These are phyloP conservation scores for Kwoniella europaea DNA, from an alignment of 768 basidiomycete species.

Conservation along the genomic window DNA sequence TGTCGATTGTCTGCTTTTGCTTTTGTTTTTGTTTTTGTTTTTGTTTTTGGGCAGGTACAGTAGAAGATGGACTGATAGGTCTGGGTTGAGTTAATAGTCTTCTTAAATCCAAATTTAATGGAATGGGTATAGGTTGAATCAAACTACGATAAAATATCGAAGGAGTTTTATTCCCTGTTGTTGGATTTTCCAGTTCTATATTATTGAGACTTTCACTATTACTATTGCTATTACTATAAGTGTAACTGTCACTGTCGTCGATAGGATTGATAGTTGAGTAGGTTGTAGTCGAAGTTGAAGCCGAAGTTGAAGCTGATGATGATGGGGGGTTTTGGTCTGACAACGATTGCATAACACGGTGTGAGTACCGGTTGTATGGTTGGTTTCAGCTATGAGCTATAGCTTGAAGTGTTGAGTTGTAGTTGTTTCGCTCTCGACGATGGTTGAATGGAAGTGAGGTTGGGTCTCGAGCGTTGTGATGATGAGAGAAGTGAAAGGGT, in stretches of 20 bases:
- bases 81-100: not conserved
- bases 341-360: constrained; percentile 14
- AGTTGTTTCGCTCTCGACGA: not conserved
- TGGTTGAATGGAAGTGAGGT: constrained; percentile 1
- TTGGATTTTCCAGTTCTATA: not conserved
- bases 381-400: not conserved
- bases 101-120: not conserved
- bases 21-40: constrained; percentile 1
- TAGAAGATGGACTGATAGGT: not conserved
- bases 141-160: constrained; percentile 12
- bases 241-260: not conserved
- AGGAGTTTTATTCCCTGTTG: constrained; percentile 3
- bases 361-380: not conserved
- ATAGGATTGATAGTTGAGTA: not conserved
- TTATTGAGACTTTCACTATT: not conserved
- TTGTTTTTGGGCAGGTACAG: not conserved
- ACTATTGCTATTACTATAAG: not conserved
- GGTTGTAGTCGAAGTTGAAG: not conserved
- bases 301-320: not conserved
- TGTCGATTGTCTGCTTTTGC: not conserved
- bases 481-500: not conserved
- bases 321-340: not conserved
- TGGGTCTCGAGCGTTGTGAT: not conserved
- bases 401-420: not conserved
- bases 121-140: constrained; percentile 5